phyloP scores from a whole-genome alignment of 805 yeast species.

The Nematodospora valgi region DNA sequence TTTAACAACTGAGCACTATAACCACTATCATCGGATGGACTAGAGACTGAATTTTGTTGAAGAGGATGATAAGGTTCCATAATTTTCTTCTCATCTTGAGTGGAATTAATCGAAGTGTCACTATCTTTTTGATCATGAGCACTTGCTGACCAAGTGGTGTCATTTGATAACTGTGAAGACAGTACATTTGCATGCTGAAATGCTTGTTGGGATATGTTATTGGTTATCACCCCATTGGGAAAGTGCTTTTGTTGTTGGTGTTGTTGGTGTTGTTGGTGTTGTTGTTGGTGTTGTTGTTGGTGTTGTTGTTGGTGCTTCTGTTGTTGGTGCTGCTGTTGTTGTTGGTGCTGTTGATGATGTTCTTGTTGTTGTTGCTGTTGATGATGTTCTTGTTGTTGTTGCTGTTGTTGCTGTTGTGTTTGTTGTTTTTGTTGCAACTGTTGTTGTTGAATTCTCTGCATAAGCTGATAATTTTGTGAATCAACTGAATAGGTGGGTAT shows the following conservation, averaged over 20 bases:
- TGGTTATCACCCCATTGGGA: conserved; percentile 8
- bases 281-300: conserved; percentile 19
- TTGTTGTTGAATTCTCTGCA: conserved; percentile 26
- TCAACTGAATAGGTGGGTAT: conserved; percentile 14
- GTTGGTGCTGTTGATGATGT: conserved; percentile 6
- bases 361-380: conserved; percentile 8
- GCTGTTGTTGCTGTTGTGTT: conserved; percentile 15
- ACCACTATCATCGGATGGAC: conserved; percentile 43
- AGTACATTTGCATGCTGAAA: conserved; percentile 10
- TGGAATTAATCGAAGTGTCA: conserved; percentile 37
- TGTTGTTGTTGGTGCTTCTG: conserved; percentile 14
- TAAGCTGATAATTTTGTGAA: conserved; percentile 22
- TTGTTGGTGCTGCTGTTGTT: conserved; percentile 5
- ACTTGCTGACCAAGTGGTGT: conserved; percentile 38
- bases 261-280: conserved; percentile 19
- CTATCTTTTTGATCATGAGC: conserved; percentile 27
- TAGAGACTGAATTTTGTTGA: conserved; percentile 39
- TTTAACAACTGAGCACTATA: conserved; percentile 38
- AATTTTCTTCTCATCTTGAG: conserved; percentile 16
- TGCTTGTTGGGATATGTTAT: conserved; percentile 7
- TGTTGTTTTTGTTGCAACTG: conserved; percentile 19
- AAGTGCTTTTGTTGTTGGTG: conserved; percentile 14
- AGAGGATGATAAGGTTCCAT: not conserved
- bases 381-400: conserved; percentile 12
- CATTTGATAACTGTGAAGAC: conserved; percentile 39